A percentile compares a stretch with the other conserved stretches of the same genome.
These are phyloP conservation scores for Drechslerella stenobrocha DNA, from an alignment of 2,329 filamentous ascomycete genomes.

Conservation along the genomic window DNA sequence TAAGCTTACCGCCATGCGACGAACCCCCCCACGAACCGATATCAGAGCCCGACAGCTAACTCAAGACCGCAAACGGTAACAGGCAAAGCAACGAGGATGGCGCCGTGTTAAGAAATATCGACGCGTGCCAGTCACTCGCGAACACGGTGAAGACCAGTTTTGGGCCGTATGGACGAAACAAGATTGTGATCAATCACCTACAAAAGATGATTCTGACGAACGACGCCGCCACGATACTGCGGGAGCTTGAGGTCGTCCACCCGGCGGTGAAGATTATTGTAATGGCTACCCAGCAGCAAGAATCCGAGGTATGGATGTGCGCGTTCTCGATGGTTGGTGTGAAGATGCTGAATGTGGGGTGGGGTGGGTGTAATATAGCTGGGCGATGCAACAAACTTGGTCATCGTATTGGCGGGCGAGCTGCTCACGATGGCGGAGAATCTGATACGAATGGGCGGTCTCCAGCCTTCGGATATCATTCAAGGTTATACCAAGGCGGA, in stretches of 20 bases:
- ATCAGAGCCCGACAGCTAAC: background rate
- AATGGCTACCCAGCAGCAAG: conserved; percentile 98
- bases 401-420: conserved; percentile 94
- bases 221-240: conserved; percentile 93
- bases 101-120: conserved; percentile 96
- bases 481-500: conserved; percentile 94
- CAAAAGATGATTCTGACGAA: conserved; percentile 99
- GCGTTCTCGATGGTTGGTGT: background rate
- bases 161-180: conserved; percentile 96
- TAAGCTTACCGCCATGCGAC: conserved; percentile 59
- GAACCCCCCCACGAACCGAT: conserved; percentile 47
- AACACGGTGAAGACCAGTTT: conserved; percentile 96
- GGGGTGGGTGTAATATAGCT: conserved; percentile 60
- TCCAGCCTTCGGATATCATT: conserved; percentile 98
- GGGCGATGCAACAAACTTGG: conserved; percentile 96
- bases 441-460: conserved; percentile 80
- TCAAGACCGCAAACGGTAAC: conserved; percentile 50
- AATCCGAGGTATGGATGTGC: conserved; percentile 66
- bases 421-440: conserved; percentile 96
- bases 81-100: conserved; percentile 99
- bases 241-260: conserved; percentile 97
- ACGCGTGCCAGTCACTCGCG: conserved; percentile 93
- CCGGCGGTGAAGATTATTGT: conserved; percentile 95
- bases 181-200: conserved; percentile 99
- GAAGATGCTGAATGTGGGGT: background rate